A percentile compares a stretch with the other conserved stretches of the same genome.
These are phyloP conservation scores for Eutrema heterophyllum DNA, from an alignment of 345 rosid genomes.

Conservation along the genomic window DNA sequence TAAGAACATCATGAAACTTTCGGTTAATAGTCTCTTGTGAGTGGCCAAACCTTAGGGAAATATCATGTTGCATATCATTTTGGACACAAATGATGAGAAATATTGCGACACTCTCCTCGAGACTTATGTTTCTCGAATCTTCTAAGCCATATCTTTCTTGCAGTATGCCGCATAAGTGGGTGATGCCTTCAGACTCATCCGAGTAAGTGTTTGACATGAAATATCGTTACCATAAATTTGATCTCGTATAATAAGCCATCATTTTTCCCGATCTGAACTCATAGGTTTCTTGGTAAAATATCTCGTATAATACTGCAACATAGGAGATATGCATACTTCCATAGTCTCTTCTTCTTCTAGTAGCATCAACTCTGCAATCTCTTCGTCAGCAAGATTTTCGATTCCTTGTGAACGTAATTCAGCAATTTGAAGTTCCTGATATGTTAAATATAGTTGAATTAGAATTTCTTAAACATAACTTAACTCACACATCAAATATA, in stretches of 20 bases:
- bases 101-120: background rate
- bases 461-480: background rate
- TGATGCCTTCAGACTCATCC: background rate
- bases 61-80: background rate
- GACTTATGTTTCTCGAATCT: background rate
- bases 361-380: background rate
- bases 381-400: background rate
- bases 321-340: background rate
- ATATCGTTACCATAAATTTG: no score
- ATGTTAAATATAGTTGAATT: background rate
- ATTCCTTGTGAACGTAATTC: no score
- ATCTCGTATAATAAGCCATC: no score
- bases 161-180: background rate
- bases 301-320: background rate
- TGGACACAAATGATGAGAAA: background rate
- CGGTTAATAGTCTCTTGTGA: background rate
- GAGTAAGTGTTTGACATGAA: no score
- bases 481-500: no score
- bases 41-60: background rate
- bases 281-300: no score
- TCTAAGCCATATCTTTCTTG: background rate
- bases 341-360: background rate
- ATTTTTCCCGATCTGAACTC: no score
- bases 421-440: background rate
- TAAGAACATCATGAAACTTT: background rate